Evolutionary conservation across 2,329 filamentous ascomycete genomes (phyloP), one percentile per base, ranked within the genome.

Genomic region (Sporothrix dimorphospora): DNA sequence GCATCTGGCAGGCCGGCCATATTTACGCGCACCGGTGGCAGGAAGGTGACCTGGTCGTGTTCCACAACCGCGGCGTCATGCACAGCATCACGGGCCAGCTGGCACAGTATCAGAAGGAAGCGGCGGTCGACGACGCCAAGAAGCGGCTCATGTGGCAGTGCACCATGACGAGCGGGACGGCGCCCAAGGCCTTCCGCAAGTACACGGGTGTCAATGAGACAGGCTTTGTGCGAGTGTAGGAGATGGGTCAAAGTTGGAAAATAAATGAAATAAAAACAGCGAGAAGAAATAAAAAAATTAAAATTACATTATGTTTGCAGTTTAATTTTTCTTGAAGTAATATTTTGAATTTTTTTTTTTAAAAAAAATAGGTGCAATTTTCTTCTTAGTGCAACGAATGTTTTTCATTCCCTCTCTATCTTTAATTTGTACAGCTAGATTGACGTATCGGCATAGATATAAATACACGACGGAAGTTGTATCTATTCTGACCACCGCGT

Each of bases 21-120:
- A 91, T 94, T 11, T 94, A 93, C 78, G 83, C 91, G 5, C 90
- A 94, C 76, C 90, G 94, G 75, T 94, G 92, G 92, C 83, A 91
- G 75, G 88, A 92, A 78, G 92, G 92, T 4, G 92, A 94, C 78
- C 80, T 93, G 72, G 92, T 93, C 0, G 82, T 94, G 45, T 94
- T 94, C 81, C 90, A 94, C 79, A 94, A 94, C 78, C 87, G 91
- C 7, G 92, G 92, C 0, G 84, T 93, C 19, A 79, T 94, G 72
- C 92, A 95, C 80, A 90, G 88, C 7, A 92, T 94, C 1, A 91
- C 93, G 0, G 92, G 92, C 0, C 90, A 90, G 1, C 94, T 94
- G 80, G 85, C 86, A 11, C 49, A 55, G 57, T 61, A 69, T 71
- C 66, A 68, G 19, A 49, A 71, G 11, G 34, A 63, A 4, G 34